Base-by-base conservation (phyloP, 2,329 filamentous ascomycete genomes). In the Ophiostoma populinum region DNA sequence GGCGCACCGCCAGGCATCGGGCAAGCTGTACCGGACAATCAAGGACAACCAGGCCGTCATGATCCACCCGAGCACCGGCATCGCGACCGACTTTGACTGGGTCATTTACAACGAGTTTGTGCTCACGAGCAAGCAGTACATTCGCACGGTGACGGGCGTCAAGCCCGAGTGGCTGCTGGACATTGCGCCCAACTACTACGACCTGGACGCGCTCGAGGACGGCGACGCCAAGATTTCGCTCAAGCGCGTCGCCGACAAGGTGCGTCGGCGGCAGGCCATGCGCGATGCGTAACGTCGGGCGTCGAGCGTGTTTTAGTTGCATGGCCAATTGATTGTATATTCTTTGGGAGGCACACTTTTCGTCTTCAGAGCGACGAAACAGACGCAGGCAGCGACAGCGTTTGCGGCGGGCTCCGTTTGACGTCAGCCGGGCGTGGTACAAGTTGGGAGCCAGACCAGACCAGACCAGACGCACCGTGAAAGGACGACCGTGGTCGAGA, bases 51-150 rank as follows among this genome's bases (percentile, higher is more conserved):
- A 95, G 59, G 79, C 72, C 31, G 90, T 98, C 30, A 66, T 94
- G 47, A 68, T 98, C 40, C 90, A 98, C 58, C 90, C 90, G 2
- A 90, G 81, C 44, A 94, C 86, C 1, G 86, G 93, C 21, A 65
- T 98, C 16, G 71, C 75, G 34, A 76, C 83, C 39, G 86, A 94
- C 40, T 82, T 77, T 46, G 90, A 98, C 46, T 98, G 90, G 90
- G 82, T 98, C 18, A 62, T 98, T 18, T 98, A 98, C 59, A 93
- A 95, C 49, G 92, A 98, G 53, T 98, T 95, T 51, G 90, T 98
- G 10, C 70, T 98, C 37, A 98, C 90, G 1, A 90, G 80, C 35
- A 94, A 98, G 69, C 92, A 95, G 60, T 98, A 94, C 55, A 87
- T 98, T 48, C 73, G 92, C 38, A 94, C 83, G 1, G 83, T 94